These are phyloP conservation scores for Sclerotinia glacialis DNA, from an alignment of 2,329 filamentous ascomycete species.

Conservation along the genomic window DNA sequence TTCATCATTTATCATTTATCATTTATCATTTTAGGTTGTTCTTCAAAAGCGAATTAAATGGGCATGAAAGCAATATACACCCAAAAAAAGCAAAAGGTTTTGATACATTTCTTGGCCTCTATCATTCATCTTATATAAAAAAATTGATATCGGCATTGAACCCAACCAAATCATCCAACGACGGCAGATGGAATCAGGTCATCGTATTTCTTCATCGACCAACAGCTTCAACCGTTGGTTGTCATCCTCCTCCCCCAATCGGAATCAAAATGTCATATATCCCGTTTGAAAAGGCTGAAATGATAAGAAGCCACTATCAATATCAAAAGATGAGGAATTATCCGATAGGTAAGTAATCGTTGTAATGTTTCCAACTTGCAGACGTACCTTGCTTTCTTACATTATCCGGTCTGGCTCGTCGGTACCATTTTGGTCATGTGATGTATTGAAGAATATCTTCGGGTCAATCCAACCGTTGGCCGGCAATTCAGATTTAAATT, in stretches of 20 bases:
- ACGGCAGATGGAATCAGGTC: not conserved
- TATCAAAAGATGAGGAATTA: not conserved
- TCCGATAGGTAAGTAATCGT: not conserved
- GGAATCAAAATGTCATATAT: not conserved
- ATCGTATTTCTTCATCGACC: not conserved
- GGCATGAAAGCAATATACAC: not conserved
- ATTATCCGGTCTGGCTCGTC: not conserved
- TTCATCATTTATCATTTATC: no score
- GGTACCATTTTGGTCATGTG: slow-evolving; percentile 7
- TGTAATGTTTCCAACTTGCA: not conserved
- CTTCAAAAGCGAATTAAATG: not conserved
- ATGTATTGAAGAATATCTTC: not conserved
- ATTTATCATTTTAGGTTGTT: not conserved
- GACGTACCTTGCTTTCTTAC: not conserved
- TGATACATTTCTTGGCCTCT: not conserved
- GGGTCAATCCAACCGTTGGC: not conserved
- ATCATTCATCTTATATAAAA: not conserved
- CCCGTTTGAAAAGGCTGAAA: slow-evolving; percentile 4
- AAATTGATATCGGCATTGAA: not conserved
- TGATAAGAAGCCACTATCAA: not conserved
- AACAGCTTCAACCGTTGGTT: not conserved
- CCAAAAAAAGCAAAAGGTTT: not conserved
- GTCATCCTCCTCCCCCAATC: not conserved
- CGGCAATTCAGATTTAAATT: not conserved
- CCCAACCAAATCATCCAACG: not conserved